Conservation (phyloP, 495 filamentous ascomycete species). For the Penicillium arizonense region DNA sequence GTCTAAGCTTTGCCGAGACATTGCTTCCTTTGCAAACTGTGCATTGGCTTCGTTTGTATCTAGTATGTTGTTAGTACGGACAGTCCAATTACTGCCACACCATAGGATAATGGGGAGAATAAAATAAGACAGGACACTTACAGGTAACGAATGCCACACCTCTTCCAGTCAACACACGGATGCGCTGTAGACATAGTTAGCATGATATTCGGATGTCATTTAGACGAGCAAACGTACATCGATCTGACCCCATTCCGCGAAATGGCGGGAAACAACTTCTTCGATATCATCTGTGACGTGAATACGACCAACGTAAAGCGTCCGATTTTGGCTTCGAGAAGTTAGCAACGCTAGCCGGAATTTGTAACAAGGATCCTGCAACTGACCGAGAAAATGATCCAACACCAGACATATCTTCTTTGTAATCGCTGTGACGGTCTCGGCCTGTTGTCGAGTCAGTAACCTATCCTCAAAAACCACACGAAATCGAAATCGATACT, state of each 20-base stretch:
- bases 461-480: neutral
- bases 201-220: too few species aligned
- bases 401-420: conserved; percentile 87
- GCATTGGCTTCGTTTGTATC: conserved; percentile 78
- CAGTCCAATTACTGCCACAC: too few species aligned
- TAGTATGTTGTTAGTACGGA: too few species aligned
- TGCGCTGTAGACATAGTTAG: conserved; percentile 48
- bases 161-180: conserved; percentile 82
- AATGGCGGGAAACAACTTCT: conserved; percentile 91
- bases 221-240: neutral
- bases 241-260: conserved; percentile 90
- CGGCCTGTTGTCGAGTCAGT: conserved; percentile 2
- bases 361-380: too few species aligned
- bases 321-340: conserved; percentile 69
- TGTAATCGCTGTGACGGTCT: conserved; percentile 22
- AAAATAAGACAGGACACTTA: too few species aligned
- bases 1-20: conserved; percentile 84
- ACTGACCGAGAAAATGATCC: conserved; percentile 68
- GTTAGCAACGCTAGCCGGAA: too few species aligned
- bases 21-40: conserved; percentile 89
- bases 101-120: too few species aligned
- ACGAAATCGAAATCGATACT: conserved; percentile 42
- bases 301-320: conserved; percentile 88
- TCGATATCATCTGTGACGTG: conserved; percentile 98
- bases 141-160: conserved; percentile 74